A percentile compares a stretch with the other conserved stretches of the same genome.
Evolutionary conservation across 495 filamentous ascomycete species (phyloP).

Genomic region (Aspergillus ellipticus): DNA sequence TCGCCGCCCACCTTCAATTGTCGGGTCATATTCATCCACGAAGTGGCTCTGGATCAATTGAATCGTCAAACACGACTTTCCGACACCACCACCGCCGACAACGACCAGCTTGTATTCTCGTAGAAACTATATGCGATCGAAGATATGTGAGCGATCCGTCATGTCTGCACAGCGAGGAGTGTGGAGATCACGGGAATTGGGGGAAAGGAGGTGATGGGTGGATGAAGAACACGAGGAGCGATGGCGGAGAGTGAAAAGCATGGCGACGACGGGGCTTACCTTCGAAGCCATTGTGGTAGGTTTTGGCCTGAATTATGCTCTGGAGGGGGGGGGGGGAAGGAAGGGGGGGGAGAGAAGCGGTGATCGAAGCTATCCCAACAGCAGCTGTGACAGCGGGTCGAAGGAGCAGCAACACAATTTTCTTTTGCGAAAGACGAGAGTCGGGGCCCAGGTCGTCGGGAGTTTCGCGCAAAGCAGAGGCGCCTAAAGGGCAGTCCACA

Average conservation of each 20-base stretch:
- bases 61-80: slow-evolving; percentile 98
- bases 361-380: slow-evolving; percentile 27
- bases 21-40: slow-evolving; percentile 98
- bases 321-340: slow-evolving; percentile 8
- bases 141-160: slow-evolving; percentile 10
- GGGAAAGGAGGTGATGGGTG: background rate
- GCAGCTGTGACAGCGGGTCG: slow-evolving; percentile 23
- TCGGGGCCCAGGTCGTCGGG: slow-evolving; percentile 27
- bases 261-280: slow-evolving; percentile 17
- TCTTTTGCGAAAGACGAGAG: slow-evolving; percentile 27
- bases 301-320: slow-evolving; percentile 11
- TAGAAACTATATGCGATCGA: slow-evolving; percentile 63
- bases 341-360: slow-evolving; percentile 13
- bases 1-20: slow-evolving; percentile 84
- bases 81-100: slow-evolving; percentile 95
- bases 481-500: slow-evolving; percentile 28
- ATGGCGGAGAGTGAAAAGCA: background rate
- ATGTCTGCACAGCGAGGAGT: background rate
- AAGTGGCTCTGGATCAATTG: slow-evolving; percentile 99
- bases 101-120: slow-evolving; percentile 99
- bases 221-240: slow-evolving; percentile 1
- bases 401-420: slow-evolving; percentile 26
- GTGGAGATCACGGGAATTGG: slow-evolving; percentile 6
- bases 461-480: slow-evolving; percentile 26
- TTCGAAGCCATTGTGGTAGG: slow-evolving; percentile 28